These are phyloP conservation scores for Trichoderma pleuroti DNA, from an alignment of 2,329 filamentous ascomycete species.

Conservation along the genomic window DNA sequence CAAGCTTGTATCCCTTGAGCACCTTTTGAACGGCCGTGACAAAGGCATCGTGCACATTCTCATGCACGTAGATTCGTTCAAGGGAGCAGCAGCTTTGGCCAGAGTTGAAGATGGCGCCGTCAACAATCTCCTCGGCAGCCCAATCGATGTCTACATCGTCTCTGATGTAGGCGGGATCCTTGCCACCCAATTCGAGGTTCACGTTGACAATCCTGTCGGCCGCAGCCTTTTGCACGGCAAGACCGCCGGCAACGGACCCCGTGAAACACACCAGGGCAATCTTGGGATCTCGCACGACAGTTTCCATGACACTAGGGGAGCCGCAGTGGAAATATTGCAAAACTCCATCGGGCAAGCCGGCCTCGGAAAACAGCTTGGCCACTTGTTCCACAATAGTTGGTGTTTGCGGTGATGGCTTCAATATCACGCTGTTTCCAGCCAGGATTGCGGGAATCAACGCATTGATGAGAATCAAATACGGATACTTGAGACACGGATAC, in stretches of 20 bases:
- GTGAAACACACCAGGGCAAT: conserved; percentile 88
- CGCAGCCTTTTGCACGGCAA: conserved; percentile 81
- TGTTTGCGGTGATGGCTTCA: conserved; percentile 94
- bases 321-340: conserved; percentile 92
- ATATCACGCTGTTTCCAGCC: conserved; percentile 83
- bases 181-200: conserved; percentile 87
- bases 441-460: conserved; percentile 88
- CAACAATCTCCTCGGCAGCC: conserved; percentile 92
- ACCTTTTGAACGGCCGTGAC: conserved; percentile 76
- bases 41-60: conserved; percentile 79
- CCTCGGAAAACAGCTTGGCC: conserved; percentile 69
- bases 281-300: conserved; percentile 71
- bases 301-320: conserved; percentile 70
- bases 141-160: conserved; percentile 82
- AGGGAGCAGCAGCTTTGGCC: conserved; percentile 97
- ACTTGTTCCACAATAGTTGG: conserved; percentile 88
- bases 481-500: conserved; percentile 60
- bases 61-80: conserved; percentile 87
- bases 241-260: conserved; percentile 81
- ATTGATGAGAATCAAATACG: conserved; percentile 90
- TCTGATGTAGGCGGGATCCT: conserved; percentile 88
- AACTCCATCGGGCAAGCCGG: conserved; percentile 77
- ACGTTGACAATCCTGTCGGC: conserved; percentile 81
- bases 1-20: conserved; percentile 75
- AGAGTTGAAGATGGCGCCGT: conserved; percentile 95